These are phyloP conservation scores for Clarireedia homoeocarpa DNA, from an alignment of 2,329 filamentous ascomycete genomes.

Conservation along the genomic window DNA sequence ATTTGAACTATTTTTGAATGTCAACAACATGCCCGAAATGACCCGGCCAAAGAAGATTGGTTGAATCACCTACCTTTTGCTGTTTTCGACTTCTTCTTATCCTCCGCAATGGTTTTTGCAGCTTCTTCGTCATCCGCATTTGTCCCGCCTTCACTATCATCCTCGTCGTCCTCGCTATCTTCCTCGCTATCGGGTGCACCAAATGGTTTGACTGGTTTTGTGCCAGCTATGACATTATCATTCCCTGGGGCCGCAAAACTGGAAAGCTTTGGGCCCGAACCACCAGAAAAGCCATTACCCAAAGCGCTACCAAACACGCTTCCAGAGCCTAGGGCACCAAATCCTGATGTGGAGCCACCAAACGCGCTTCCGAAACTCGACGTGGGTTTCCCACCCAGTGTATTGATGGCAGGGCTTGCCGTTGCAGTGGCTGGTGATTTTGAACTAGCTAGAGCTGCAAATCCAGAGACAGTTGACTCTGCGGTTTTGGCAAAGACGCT, in stretches of 20 bases:
- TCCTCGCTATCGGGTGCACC: constrained; percentile 64
- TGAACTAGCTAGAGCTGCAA: constrained; percentile 35
- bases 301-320: constrained; percentile 35
- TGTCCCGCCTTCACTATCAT: constrained; percentile 34
- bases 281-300: constrained; percentile 34
- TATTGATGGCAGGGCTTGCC: constrained; percentile 29
- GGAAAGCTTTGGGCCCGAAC: constrained; percentile 40
- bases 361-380: constrained; percentile 28
- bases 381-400: constrained; percentile 31
- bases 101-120: constrained; percentile 42
- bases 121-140: constrained; percentile 39
- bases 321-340: constrained; percentile 32
- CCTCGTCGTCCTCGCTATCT: constrained; percentile 41
- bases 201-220: constrained; percentile 64
- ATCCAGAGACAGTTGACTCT: constrained; percentile 35
- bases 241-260: constrained; percentile 63
- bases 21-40: background rate
- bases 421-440: constrained; percentile 24
- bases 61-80: constrained; percentile 55
- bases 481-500: constrained; percentile 41
- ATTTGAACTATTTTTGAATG: constrained; percentile 40
- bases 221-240: constrained; percentile 37
- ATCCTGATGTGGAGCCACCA: constrained; percentile 20
- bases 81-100: constrained; percentile 56
- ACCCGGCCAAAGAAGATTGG: background rate